Evolutionary conservation across 2,329 filamentous ascomycete species (phyloP), one percentile per base, ranked within the genome.

Genomic region (Chaetomiaceae sp.): DNA sequence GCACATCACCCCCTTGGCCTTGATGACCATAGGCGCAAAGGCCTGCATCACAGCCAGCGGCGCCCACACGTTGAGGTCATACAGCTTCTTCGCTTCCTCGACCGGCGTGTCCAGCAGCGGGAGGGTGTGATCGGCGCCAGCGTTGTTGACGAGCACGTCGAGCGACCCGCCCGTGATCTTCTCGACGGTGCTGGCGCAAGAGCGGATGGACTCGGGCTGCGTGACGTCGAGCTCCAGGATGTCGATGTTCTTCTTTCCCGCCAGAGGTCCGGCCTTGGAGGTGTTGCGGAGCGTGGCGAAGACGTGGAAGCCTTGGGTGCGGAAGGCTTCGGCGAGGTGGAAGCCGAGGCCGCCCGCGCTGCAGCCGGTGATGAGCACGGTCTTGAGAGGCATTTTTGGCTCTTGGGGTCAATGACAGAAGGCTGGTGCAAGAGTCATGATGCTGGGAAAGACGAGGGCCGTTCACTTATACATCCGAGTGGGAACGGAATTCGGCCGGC

Each of bases 31-130:
- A 22, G 63, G 63, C 4, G 58, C 45, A 54, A 75, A 76, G 0
- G 65, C 65, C 27, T 76, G 68, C 1, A 66, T 67, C 12, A 71
- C 63, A 8, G 59, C 56, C 5, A 75, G 44, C 1, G 65, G 39
- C 2, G 68, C 68, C 66, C 69, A 75, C 17, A 73, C 62, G 54
- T 77, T 77, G 19, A 71, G 62, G 11, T 75, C 71, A 54, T 68
- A 75, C 6, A 73, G 27, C 23, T 52, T 54, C 47, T 66, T 70
- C 19, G 64, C 67, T 19, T 68, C 56, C 0, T 63, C 59, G 4
- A 73, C 50, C 19, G 68, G 58, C 0, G 63, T 59, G 34, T 75
- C 71, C 7, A 75, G 51, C 6, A 67, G 54, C 1, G 73, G 73
- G 49, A 62, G 62, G 14, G 63, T 56, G 15, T 65, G 64, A 9